Base-by-base conservation (phyloP, 306 rosid species). In the Leucaena leucocephala region DNA sequence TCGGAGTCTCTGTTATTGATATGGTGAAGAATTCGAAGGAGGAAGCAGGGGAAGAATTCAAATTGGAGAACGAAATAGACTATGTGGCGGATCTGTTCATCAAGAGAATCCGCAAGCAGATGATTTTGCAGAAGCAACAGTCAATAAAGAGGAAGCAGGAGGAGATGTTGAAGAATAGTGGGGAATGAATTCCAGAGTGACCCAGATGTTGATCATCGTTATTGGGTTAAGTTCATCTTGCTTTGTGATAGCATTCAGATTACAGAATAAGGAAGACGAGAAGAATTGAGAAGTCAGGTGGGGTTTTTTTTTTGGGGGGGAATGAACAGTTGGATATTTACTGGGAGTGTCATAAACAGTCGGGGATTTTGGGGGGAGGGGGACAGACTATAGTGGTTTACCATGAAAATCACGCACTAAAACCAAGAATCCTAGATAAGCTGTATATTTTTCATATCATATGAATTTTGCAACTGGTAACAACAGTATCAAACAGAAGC, bases 11-110 rank as follows among this genome's bases (percentile, higher is more conserved):
- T 7, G 86, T 92, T 82, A 85, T 90, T 61, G 97, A 88, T 14
- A 74, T 90, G 85, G 90, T 90, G 78, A 88, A 84, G 84, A 84
- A 81, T 72, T 84, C 91, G 1, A 88, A 82, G 77, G 89, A 77
- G 68, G 89, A 83, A 75, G 88, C 79, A 67, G 95, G 91, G 72
- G 81, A 87, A 79, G 89, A 86, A 27, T 92, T 92, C 88, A 86
- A 57, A 62, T 79, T 88, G 85, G 97, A 92, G 79, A 91, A 90
- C 2, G 97, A 92, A 80, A 92, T 90, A 6, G 95, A 92, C 62
- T 75, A 78, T 7, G 87, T 88, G 71, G 97, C 95, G 11, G 93
- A 90, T 52, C 82, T 90, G 78, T 92, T 86, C 27, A 92, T 92
- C 8, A 78, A 33, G 74, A 86, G 82, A 87, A 78, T 92, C 58